Base-by-base conservation (phyloP, 2,329 filamentous ascomycete genomes). In the Annulohypoxylon truncatum region DNA sequence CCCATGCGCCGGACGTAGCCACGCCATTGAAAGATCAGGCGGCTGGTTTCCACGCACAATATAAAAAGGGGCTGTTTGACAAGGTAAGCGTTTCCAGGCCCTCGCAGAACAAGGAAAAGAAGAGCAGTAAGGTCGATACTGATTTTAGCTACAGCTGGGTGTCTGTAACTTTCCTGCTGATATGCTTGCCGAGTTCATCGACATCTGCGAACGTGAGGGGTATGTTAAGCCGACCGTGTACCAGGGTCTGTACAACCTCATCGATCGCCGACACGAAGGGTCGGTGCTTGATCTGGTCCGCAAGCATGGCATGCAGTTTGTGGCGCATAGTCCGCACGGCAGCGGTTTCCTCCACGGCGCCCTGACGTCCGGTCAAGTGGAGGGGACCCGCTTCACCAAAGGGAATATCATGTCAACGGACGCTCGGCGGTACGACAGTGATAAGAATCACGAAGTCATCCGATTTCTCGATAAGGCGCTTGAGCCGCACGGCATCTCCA, bases 231-330 rank as follows among this genome's bases (percentile, higher is more conserved):
- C 83, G 0, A 76, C 73, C 3, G 81, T 83, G 3, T 85, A 83
- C 65, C 80, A 86, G 67, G 82, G 83, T 1, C 76, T 80, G 4
- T 85, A 85, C 72, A 84, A 84, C 56, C 75, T 79, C 4, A 72
- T 85, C 12, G 76, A 77, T 2, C 77, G 84, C 44, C 2, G 76
- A 73, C 5, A 83, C 85, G 62, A 75, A 75, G 31, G 76, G 12
- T 71, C 84, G 1, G 78, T 84, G 15, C 80, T 82, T 0, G 52
- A 80, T 0, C 70, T 84, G 7, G 18, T 46, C 9, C 77, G 82
- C 2, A 77, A 79, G 57, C 70, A 81, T 38, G 74, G 74, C 12
- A 83, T 85, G 1, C 70, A 78, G 0, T 84, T 83, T 57, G 81
- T 79, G 59, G 82, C 79, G 0, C 85, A 79, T 61, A 80, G 77